Percentiles rank a stretch among this genome's conserved stretches.
Evolutionary conservation across 345 rosid genomes (phyloP).

Genomic region (Salix brachista): DNA sequence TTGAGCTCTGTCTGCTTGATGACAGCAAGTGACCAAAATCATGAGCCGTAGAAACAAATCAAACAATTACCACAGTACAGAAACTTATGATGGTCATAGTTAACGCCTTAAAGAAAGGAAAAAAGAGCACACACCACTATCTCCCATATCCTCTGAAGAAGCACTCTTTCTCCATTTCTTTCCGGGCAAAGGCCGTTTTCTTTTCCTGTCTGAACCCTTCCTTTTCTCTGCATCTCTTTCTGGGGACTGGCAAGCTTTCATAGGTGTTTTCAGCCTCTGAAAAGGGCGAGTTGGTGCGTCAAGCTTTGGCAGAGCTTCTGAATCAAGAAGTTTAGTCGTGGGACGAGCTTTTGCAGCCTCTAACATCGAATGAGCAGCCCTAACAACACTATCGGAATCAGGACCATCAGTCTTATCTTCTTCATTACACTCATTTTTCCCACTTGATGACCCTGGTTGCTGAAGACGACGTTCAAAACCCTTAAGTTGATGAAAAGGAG

Average conservation of each 20-base stretch:
- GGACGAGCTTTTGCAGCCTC: conserved; percentile 84
- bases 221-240: conserved; percentile 46
- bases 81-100: conserved; percentile 6
- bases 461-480: conserved; percentile 86
- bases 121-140: conserved; percentile 45
- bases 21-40: neutral
- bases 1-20: neutral
- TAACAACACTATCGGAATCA: conserved; percentile 52
- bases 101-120: conserved; percentile 13
- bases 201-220: conserved; percentile 39
- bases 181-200: conserved; percentile 77
- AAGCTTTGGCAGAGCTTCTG: conserved; percentile 72
- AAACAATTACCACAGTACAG: neutral
- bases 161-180: conserved; percentile 75
- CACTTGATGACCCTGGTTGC: conserved; percentile 52
- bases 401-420: conserved; percentile 39
- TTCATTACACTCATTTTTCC: conserved; percentile 30
- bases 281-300: conserved; percentile 71
- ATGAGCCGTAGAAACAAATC: neutral
- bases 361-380: conserved; percentile 54
- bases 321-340: conserved; percentile 71
- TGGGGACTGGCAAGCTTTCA: conserved; percentile 36
- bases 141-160: conserved; percentile 58
- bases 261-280: conserved; percentile 60
- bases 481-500: conserved; percentile 91